Evolutionary conservation across 2,329 filamentous ascomycete genomes (phyloP), one percentile per base, ranked within the genome.

Genomic region (Thielaviopsis cerberus): DNA sequence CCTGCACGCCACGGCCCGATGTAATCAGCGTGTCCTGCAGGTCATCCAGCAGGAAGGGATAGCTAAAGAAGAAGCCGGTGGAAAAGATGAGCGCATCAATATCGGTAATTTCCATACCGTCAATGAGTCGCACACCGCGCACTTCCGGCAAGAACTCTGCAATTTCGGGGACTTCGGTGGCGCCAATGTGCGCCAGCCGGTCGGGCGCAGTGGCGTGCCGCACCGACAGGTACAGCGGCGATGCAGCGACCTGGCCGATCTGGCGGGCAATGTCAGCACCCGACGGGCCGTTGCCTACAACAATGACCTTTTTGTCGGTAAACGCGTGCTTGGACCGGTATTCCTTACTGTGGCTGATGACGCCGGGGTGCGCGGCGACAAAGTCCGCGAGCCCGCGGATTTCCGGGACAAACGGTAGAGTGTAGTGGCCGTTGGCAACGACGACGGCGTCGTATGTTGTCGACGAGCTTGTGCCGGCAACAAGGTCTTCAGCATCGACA

Each of bases 21-120:
- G 78, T 82, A 58, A 90, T 75, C 1, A 88, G 67, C 0, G 79
- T 73, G 10, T 67, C 69, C 15, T 71, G 64, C 4, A 78, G 63
- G 25, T 48, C 41, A 1, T 70, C 66, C 13, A 68, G 67, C 4
- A 84, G 67, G 65, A 95, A 96, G 0, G 89, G 88, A 59, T 85
- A 86, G 4, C 83, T 82, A 70, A 87, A 95, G 59, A 94, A 79
- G 65, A 94, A 97, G 0, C 91, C 91, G 0, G 91, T 96, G 67
- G 87, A 90, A 69, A 91, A 96, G 26, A 97, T 67, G 5, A 96
- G 72, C 1, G 80, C 78, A 65, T 96, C 90, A 58, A 97, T 70
- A 34, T 82, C 72, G 2, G 71, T 71, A 65, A 88, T 85, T 10
- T 83, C 66, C 0, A 73, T 74, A 1, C 84, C 85, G 64, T 88